Conservation (phyloP, 371 early-diverging fungal genomes). For the Mucor indicus region DNA sequence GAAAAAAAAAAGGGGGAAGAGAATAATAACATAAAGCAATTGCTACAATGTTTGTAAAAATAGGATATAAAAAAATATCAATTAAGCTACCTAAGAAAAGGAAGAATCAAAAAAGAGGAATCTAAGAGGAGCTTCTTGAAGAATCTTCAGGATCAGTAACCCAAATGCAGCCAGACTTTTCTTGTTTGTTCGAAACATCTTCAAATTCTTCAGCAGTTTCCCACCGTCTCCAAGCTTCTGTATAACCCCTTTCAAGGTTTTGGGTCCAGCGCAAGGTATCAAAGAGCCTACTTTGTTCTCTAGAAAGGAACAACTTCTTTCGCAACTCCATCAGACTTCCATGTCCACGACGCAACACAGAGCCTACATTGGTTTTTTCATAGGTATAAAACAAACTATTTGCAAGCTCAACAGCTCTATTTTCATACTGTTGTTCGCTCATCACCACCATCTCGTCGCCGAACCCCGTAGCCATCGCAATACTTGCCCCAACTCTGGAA, state of each 20-base stretch:
- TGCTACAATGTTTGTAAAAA: no score
- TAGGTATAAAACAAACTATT: constrained; percentile 52
- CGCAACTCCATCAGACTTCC: constrained; percentile 71
- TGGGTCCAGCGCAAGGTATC: constrained; percentile 88
- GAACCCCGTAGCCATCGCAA: constrained; percentile 82
- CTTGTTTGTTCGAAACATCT: constrained; percentile 18
- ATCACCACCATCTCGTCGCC: constrained; percentile 83
- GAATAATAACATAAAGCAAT: not conserved
- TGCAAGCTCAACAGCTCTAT: constrained; percentile 72
- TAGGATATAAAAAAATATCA: no score
- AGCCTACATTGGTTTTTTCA: constrained; percentile 13
- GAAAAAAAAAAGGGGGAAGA: not conserved
- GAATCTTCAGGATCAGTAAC: constrained; percentile 44
- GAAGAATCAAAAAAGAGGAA: not conserved
- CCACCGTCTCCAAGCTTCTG: constrained; percentile 81
- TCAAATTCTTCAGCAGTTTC: constrained; percentile 61
- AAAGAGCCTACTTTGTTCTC: constrained; percentile 78
- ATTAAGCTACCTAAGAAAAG: not conserved
- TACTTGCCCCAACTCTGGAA: constrained; percentile 85
- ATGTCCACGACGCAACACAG: constrained; percentile 49
- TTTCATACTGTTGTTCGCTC: constrained; percentile 76
- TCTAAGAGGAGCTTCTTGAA: no score
- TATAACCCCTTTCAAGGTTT: constrained; percentile 75
- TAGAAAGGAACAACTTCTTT: constrained; percentile 67
- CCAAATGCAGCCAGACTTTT: constrained; percentile 45